Conservation (phyloP, 2,329 filamentous ascomycete species). For the Dothiorella sarmentorum region DNA sequence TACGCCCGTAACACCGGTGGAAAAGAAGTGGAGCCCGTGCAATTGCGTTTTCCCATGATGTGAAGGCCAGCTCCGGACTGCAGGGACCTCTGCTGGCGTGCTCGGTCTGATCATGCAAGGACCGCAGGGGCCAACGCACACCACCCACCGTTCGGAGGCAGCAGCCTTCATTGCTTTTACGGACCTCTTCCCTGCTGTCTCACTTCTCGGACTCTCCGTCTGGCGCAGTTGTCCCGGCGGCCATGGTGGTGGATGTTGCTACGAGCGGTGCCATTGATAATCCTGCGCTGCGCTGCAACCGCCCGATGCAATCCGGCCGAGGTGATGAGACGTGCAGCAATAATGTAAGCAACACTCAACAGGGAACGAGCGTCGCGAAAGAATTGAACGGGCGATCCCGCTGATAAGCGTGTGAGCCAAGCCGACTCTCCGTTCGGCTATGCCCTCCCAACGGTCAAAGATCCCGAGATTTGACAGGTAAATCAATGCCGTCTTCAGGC, state of each 20-base stretch:
- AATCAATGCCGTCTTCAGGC: background rate
- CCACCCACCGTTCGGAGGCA: constrained; percentile 11
- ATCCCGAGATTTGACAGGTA: background rate
- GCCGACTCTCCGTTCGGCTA: background rate
- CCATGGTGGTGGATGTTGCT: constrained; percentile 9
- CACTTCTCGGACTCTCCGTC: background rate
- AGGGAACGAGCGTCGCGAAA: background rate
- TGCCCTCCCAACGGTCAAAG: background rate
- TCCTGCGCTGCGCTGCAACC: background rate
- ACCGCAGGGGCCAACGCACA: constrained; percentile 16
- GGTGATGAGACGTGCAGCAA: no score
- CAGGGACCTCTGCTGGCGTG: constrained; percentile 10
- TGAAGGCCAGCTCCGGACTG: constrained; percentile 3
- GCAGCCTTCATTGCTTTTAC: constrained; percentile 4
- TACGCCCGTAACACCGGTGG: constrained; percentile 9
- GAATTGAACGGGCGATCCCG: background rate
- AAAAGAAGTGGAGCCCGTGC: constrained; percentile 2
- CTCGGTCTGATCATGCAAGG: constrained; percentile 27
- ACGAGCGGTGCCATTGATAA: background rate
- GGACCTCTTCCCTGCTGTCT: background rate
- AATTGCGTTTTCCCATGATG: background rate
- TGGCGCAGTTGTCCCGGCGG: background rate
- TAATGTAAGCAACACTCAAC: no score
- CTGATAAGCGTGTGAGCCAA: no score
- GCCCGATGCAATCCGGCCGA: background rate